Evolutionary conservation across 2,329 filamentous ascomycete genomes (phyloP), one percentile per base, ranked within the genome.

Genomic region (Coniochaeta sp.): DNA sequence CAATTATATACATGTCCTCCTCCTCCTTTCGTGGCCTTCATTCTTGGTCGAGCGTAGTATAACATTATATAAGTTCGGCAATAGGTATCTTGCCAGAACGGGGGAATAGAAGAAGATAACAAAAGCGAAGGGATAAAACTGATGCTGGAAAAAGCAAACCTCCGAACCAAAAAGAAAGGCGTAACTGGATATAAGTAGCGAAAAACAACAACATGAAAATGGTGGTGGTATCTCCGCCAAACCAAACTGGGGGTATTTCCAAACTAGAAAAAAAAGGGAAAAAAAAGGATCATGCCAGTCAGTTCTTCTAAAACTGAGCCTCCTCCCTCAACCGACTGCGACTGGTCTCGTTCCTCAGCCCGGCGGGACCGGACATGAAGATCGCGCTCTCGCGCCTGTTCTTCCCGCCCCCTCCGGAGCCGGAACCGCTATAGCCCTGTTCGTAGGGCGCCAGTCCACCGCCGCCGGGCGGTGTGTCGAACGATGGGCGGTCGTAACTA

Each of bases 381-480:
- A 85, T 80, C 45, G 73, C 71, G 59, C 83, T 86, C 65, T 86
- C 82, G 48, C 82, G 75, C 48, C 80, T 72, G 61, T 74, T 78
- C 6, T 6, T 28, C 58, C 70, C 78, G 55, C 59, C 60, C n/a
- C n/a, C n/a, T 16, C 38, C 38, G 38, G 20, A 26, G 2, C n/a
- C n/a, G n/a, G 27, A 12, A 7, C 27, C 27, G 28, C 57, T 56
- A 24, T 69, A 69, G 8, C 63, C 61, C 50, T 69, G 69, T 32
- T 72, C 67, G 48, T 71, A 69, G 3, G 59, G 38, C 20, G 38
- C 38, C 20, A 42, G 55, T 5, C 63, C 62, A 24, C 59, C 57
- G 32, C 61, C 53, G 42, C n/a, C n/a, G n/a, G n/a, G n/a, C n/a
- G 58, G 50, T 51, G 53, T 55, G 33, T 70, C 67, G 24, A 68